Base-by-base conservation (phyloP, 495 filamentous ascomycete genomes). In the Echria macrotheca region DNA sequence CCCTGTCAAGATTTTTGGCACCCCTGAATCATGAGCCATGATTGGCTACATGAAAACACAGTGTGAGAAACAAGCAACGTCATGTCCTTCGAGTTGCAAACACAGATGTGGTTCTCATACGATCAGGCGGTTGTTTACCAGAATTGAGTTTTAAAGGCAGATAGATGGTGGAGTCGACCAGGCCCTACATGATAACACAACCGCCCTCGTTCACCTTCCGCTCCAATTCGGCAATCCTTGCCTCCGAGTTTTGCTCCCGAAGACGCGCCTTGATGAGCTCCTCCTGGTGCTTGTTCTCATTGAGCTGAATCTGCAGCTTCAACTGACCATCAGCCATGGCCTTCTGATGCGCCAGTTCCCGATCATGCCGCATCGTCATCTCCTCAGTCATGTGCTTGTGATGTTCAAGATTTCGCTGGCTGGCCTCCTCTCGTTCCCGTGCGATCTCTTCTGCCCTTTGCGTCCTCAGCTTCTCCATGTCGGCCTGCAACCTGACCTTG, bases 151-250 rank as follows among this genome's bases (percentile, higher is more conserved):
- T n/a, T n/a, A n/a, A n/a, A n/a, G n/a, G n/a, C n/a, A n/a, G n/a
- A n/a, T n/a, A n/a, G n/a, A n/a, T n/a, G n/a, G n/a, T n/a, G n/a
- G n/a, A n/a, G n/a, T n/a, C n/a, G n/a, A n/a, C n/a, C n/a, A 18
- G 2, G n/a, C 8, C n/a, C 4, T 65, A 55, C 38, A 41, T 41
- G 21, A 41, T 11, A 19, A 6, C 2, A 41, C 38, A 41, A 5
- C 38, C 38, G 11, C 38, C 38, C 38, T 24, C 38, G 4, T 41
- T 9, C 3, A 22, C 21, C 38, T 10, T 41, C 18, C 38, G 9
- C 10, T n/a, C 6, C 17, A 5, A 23, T 10, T 41, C 38, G 14
- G 38, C 38, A 5, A n/a, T n/a, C 4, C 14, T n/a, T 10, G 18
- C 6, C 21, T 41, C 38, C 1, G 14, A 3, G 5, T 41, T 22